Conservation (phyloP, 2,329 filamentous ascomycete genomes). For the Proliferodiscus dingleyae region DNA sequence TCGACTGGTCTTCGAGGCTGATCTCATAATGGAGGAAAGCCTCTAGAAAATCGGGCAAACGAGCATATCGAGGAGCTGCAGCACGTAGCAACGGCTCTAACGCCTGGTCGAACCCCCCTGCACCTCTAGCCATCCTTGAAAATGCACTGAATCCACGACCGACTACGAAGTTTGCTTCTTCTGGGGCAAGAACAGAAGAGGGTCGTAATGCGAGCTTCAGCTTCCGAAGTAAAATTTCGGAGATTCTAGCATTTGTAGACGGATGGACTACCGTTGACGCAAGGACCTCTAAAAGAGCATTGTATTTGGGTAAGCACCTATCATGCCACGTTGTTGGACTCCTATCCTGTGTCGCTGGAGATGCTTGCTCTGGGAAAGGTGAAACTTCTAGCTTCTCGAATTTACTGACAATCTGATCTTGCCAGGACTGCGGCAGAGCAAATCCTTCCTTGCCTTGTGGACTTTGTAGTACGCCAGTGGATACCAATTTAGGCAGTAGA, state of each 20-base stretch:
- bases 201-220: conserved; percentile 60
- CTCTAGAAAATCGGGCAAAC: conserved; percentile 61
- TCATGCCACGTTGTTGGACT: conserved; percentile 58
- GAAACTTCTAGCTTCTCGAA: conserved; percentile 62
- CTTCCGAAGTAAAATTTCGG: conserved; percentile 60
- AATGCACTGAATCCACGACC: conserved; percentile 73
- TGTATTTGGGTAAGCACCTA: conserved; percentile 62
- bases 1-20: conserved; percentile 21
- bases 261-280: conserved; percentile 59
- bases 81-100: conserved; percentile 63
- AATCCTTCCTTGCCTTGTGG: conserved; percentile 49
- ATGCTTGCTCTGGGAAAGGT: conserved; percentile 59
- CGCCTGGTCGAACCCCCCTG: conserved; percentile 52
- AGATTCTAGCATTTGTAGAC: conserved; percentile 61
- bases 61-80: conserved; percentile 61
- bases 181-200: conserved; percentile 52
- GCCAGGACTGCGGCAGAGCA: conserved; percentile 62
- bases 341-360: conserved; percentile 47
- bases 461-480: conserved; percentile 49
- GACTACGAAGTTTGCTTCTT: conserved; percentile 67
- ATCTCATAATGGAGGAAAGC: conserved; percentile 54
- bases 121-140: conserved; percentile 57
- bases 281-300: conserved; percentile 60
- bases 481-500: conserved; percentile 61
- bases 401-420: conserved; percentile 65